Conservation (phyloP, 306 rosid species). For the Geum urbanum region DNA sequence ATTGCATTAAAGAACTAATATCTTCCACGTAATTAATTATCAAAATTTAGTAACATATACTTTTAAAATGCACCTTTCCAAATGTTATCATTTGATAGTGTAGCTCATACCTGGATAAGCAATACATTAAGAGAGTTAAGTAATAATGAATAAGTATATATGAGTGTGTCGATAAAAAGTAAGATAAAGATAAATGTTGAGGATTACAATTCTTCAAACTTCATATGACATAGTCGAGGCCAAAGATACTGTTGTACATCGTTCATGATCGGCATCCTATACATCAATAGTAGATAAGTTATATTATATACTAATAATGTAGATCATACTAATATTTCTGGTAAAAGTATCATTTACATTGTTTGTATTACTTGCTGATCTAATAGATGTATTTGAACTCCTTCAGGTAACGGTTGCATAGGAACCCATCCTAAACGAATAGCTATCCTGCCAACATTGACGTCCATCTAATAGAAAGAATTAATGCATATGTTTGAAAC, state of each 20-base stretch:
- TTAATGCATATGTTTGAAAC: background rate
- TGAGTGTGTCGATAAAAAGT: background rate
- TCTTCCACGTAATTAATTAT: background rate
- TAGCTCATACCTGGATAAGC: constrained; percentile 50
- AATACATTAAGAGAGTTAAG: background rate
- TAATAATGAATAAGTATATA: too few relatives aligned
- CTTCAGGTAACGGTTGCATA: constrained; percentile 60
- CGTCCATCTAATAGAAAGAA: constrained; percentile 48
- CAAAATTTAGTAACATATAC: background rate
- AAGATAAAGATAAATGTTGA: background rate
- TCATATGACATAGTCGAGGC: constrained; percentile 53
- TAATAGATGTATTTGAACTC: constrained; percentile 48
- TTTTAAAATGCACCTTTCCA: constrained; percentile 57
- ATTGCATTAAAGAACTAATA: background rate
- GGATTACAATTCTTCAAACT: constrained; percentile 44
- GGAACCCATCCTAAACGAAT: constrained; percentile 90
- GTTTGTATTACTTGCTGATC: constrained; percentile 39
- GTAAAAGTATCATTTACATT: too few relatives aligned
- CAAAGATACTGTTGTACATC: constrained; percentile 65
- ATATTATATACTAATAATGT: background rate
- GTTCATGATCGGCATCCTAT: constrained; percentile 55
- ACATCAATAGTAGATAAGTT: background rate
- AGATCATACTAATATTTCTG: background rate
- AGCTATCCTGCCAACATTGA: constrained; percentile 74
- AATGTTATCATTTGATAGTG: constrained; percentile 79